Conservation (phyloP, 179 eudicot species). For the Silene vulgaris region DNA sequence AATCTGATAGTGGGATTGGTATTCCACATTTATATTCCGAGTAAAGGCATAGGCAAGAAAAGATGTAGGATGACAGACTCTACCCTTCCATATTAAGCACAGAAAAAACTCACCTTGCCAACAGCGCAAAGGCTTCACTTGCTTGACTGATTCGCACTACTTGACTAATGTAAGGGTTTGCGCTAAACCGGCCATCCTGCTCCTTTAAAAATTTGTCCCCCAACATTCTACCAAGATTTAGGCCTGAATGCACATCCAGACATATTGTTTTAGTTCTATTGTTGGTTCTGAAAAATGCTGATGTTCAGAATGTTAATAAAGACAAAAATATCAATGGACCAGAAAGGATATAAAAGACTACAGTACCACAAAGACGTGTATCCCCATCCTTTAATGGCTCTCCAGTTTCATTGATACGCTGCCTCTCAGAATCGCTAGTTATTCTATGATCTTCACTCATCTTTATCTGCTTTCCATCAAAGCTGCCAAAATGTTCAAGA, state of each 20-base stretch:
- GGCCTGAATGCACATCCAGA: conserved; percentile 42
- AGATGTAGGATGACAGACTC: conserved; percentile 4
- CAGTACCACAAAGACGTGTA: conserved; percentile 80
- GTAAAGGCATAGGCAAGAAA: background rate
- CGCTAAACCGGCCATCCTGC: conserved; percentile 89
- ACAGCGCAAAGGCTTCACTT: conserved; percentile 58
- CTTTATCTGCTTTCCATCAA: conserved; percentile 64
- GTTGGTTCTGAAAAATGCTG: background rate
- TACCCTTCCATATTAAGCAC: background rate
- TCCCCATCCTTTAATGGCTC: conserved; percentile 87
- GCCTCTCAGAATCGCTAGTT: conserved; percentile 70
- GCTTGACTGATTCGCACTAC: conserved; percentile 53
- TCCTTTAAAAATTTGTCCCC: conserved; percentile 96
- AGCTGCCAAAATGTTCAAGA: conserved; percentile 42
- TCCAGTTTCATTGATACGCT: conserved; percentile 74
- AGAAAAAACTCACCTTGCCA: conserved; percentile 64
- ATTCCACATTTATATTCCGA: background rate
- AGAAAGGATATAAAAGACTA: background rate
- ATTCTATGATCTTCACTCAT: conserved; percentile 97
- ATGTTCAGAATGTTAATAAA: background rate
- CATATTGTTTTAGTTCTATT: background rate
- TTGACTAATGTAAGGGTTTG: conserved; percentile 78
- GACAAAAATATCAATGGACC: background rate
- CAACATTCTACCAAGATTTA: conserved; percentile 92
- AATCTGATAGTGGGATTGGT: background rate